A percentile compares a stretch with the other conserved stretches of the same genome.
These are phyloP conservation scores for Trichoderma pleuroti DNA, from an alignment of 2,329 filamentous ascomycete genomes.

Conservation along the genomic window DNA sequence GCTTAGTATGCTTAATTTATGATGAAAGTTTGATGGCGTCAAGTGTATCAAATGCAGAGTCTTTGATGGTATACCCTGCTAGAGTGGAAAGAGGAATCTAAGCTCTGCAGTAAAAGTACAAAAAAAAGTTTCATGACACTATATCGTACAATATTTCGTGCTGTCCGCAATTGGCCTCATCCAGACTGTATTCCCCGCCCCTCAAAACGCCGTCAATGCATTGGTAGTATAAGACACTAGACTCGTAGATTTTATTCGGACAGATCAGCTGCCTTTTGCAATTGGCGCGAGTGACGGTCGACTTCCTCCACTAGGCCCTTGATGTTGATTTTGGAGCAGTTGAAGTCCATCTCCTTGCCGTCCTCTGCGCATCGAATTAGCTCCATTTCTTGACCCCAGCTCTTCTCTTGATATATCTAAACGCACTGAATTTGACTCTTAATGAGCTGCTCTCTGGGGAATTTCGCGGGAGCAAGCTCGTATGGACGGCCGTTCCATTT, in stretches of 20 bases:
- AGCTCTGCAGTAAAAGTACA: slow-evolving; percentile 25
- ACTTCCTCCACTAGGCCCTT: slow-evolving; percentile 85
- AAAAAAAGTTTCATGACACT: slow-evolving; percentile 26
- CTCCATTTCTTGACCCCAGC: not conserved
- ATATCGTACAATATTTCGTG: slow-evolving; percentile 21
- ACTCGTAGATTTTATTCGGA: slow-evolving; percentile 38
- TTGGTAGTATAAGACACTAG: slow-evolving; percentile 21
- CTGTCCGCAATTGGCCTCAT: not conserved
- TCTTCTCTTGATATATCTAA: too few species aligned
- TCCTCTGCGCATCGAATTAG: slow-evolving; percentile 61
- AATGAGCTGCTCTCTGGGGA: slow-evolving; percentile 68
- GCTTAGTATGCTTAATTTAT: slow-evolving; percentile 48
- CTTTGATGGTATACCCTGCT: slow-evolving; percentile 20
- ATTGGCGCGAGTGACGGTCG: slow-evolving; percentile 77
- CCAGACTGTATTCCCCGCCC: slow-evolving; percentile 23
- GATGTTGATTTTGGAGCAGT: slow-evolving; percentile 77
- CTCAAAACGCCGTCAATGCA: slow-evolving; percentile 35
- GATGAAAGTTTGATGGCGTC: not conserved
- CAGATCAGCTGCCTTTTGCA: slow-evolving; percentile 82
- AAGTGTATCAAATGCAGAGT: slow-evolving; percentile 8
- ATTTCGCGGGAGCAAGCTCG: slow-evolving; percentile 67
- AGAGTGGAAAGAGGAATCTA: not conserved
- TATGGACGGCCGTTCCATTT: slow-evolving; percentile 71
- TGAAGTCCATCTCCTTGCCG: slow-evolving; percentile 82
- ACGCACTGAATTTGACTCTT: slow-evolving; percentile 79